Evolutionary conservation across 805 yeast species (phyloP), one percentile per base, ranked within the genome.

Genomic region (Barnettozyma californica): DNA sequence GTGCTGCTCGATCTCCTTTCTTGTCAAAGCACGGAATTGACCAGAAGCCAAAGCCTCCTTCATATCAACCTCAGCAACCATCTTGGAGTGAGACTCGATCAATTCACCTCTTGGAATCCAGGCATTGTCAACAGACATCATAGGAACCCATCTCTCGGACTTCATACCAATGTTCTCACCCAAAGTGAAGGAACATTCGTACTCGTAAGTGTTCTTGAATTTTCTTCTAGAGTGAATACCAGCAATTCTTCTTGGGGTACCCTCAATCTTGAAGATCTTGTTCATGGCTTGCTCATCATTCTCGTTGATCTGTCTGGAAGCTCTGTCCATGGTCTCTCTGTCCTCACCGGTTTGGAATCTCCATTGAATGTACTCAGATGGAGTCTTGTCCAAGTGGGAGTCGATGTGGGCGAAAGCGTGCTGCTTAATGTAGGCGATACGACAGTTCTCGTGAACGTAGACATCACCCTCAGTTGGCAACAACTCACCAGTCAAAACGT

Each of bases 291-390:
- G 81, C 81, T 91, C 97, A 78, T 94, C 99, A 65, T 80, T 77
- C 80, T 94, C 99, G 71, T 87, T 90, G 74, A 94, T 90, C 74
- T 85, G 92, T 83, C 99, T 89, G 75, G 95, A 89, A 73, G 98
- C 99, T 81, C 98, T 88, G 83, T 94, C 99, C 99, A 94, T 94
- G 77, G 99, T 94, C 83, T 94, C 99, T 81, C 99, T 90, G 78
- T 94, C 99, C 82, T 94, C 99, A 91, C 99, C 99, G 71, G 99
- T 94, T 82, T 94, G 99, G 97, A 92, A 94, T 86, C 99, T 94
- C 99, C 99, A 94, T 81, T 94, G 99, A 67, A 94, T 94, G 81
- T 94, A 94, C 82, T 94, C 99, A 68, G 97, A 90, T 71, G 99
- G 99, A 69, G 99, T 94, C 84, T 87, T 88, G 84, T 94, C 99